Evolutionary conservation across 1,284 basidiomycete genomes (phyloP).

Genomic region (Agroathelia rolfsii): DNA sequence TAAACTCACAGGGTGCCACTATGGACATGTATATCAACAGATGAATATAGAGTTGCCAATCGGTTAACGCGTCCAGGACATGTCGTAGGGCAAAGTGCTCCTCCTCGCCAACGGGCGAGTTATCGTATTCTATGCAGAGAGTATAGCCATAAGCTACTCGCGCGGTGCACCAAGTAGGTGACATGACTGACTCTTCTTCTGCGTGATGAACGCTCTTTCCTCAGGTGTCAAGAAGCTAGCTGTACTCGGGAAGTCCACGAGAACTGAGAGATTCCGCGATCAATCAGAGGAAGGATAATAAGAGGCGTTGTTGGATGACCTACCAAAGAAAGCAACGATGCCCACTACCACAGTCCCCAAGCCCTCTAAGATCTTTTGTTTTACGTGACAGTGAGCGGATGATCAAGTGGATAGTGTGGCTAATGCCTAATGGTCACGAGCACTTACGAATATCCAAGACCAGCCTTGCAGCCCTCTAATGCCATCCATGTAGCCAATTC

Average conservation of each 20-base stretch:
- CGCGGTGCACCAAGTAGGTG: not conserved
- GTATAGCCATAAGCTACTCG: not conserved
- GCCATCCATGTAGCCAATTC: constrained; percentile 35
- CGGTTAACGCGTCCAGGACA: constrained; percentile 40
- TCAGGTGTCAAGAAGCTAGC: constrained; percentile 50
- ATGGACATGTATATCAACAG: constrained; percentile 54
- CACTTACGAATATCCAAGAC: constrained; percentile 44
- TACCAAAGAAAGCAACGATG: constrained; percentile 33
- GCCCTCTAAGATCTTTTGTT: constrained; percentile 43
- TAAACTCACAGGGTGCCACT: constrained; percentile 42
- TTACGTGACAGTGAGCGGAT: constrained; percentile 1
- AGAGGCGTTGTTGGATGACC: constrained; percentile 10
- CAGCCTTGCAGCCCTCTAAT: constrained; percentile 30
- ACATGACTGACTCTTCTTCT: constrained; percentile 42
- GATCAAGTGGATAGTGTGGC: not conserved
- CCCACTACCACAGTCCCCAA: constrained; percentile 39
- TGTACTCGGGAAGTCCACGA: constrained; percentile 51
- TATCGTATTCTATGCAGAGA: constrained; percentile 42
- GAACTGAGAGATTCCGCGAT: constrained; percentile 20
- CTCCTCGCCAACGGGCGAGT: constrained; percentile 56
- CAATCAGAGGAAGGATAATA: not conserved
- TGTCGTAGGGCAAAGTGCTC: constrained; percentile 47
- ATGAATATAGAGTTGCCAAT: constrained; percentile 48
- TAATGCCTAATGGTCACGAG: no score
- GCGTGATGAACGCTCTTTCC: constrained; percentile 49